Evolutionary conservation across 257 asterid species (phyloP), one percentile per base, ranked within the genome.

Genomic region (Solanum pinnatisectum): DNA sequence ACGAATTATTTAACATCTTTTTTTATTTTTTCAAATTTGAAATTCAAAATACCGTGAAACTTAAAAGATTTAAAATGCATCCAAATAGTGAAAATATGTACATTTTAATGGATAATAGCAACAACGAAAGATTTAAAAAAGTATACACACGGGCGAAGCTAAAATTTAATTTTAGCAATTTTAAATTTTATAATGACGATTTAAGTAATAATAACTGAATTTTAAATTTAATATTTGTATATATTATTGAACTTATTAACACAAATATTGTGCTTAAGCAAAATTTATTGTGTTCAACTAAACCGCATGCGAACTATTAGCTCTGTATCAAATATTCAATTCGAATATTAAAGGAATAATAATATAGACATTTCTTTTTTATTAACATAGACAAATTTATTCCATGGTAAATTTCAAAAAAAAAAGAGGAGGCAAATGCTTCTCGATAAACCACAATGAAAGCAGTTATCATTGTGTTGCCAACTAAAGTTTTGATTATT

Each of bases 381-480:
- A 44, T 44, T 46, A 46, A 14, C 7, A 13, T 78, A 5, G 10
- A 27, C 9, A 16, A 8, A 44, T 4, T 79, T 79, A n/a, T 78
- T 79, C 5, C 40, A 7, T 65, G 23, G n/a, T 5, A 84, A 84
- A 37, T 56, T 84, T 63, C 3, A 2, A 36, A 23, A 36, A 84
- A 16, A 13, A 0, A 6, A 46, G 1, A 25, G 25, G 18, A 12
- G 5, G 27, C 87, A 85, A 85, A 67, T 85, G 81, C 37, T 27
- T 65, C 39, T 44, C 36, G 78, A 67, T 71, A 85, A 3, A 39
- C 67, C 87, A 40, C 44, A 40, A 85, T 85, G 44, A 40, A 63
- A 30, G 60, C 87, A 85, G 39, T 46, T 67, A 85, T 67, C 81
- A 85, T 85, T 85, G 87, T 44, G 59, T 85, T 60, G 65, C 42